Evolutionary conservation across 1,284 basidiomycete species (phyloP), one percentile per base, ranked within the genome.

Genomic region (Cutaneotrichosporon cyanovorans): DNA sequence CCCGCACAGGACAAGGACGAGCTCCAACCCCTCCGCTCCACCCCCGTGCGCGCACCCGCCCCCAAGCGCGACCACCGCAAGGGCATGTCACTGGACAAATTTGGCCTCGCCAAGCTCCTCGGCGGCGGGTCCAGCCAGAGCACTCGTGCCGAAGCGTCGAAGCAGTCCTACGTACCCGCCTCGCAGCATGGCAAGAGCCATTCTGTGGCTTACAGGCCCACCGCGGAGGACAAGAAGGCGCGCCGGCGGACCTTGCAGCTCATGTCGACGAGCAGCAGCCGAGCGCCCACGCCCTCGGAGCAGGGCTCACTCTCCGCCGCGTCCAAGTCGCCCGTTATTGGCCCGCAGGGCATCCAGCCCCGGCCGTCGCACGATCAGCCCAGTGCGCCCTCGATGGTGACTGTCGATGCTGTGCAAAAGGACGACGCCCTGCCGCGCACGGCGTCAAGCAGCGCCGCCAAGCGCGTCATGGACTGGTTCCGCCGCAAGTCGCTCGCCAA

Each of bases 41-140:
- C 44, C 5, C 35, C 39, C 21, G 20, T 18, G 1, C 18, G 20
- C 12, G 39, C 40, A 16, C 28, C 20, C 6, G 16, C 45, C 2
- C 36, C 45, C 5, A 53, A 57, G 32, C 62, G 62, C n/a, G 68
- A 75, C 28, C 75, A 60, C 14, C 72, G 76, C 53, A 79, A 79
- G 50, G 80, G 81, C 10, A 64, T 83, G 51, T 85, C 83, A 0
- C 75, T 84, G 53, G 84, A 85, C 73, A 83, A 83, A 63, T 82
- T 85, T 60, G 80, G 80, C n/a, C 74, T 85, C 11, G 77, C 79
- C 41, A 80, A 80, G 64, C 74, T 85, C 39, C 78, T 85, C 20
- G 51, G 58, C 53, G 41, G 41, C 23, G 33, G 36, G 21, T 57
- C 30, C 15, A 32, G 45, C 7, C 48, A 48, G 28, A 51, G 52